phyloP scores from a whole-genome alignment of 192 early-diverging fungal genomes.

The Anaeromyces robustus region DNA sequence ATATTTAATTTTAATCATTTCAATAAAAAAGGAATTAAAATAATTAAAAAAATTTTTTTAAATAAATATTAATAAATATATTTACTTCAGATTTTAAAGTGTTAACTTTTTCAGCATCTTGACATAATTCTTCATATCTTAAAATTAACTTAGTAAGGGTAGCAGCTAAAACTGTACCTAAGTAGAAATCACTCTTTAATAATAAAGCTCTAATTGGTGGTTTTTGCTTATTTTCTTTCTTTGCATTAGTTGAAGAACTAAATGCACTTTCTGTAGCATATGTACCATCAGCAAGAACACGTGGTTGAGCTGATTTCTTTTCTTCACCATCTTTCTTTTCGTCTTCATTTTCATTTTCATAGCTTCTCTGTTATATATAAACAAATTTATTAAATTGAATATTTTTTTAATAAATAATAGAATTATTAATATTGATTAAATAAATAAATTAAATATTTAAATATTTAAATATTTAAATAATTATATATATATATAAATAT shows the following conservation, averaged over 20 bases:
- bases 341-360: slow-evolving; percentile 26
- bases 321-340: slow-evolving; percentile 15
- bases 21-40: too few relatives aligned
- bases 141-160: slow-evolving; percentile 81
- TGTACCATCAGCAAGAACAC: slow-evolving; percentile 88
- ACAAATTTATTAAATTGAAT: background rate
- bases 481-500: slow-evolving; percentile 3
- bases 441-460: too few relatives aligned
- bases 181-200: slow-evolving; percentile 83
- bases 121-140: slow-evolving; percentile 31
- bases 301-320: slow-evolving; percentile 32
- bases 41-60: too few relatives aligned
- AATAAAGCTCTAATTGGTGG: slow-evolving; percentile 47
- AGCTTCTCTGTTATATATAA: slow-evolving; percentile 51
- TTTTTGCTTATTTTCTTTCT: slow-evolving; percentile 4
- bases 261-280: slow-evolving; percentile 93
- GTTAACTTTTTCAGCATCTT: slow-evolving; percentile 45
- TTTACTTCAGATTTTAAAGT: slow-evolving; percentile 68
- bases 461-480: background rate
- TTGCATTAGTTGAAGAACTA: slow-evolving; percentile 22
- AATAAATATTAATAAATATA: too few relatives aligned
- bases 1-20: too few relatives aligned
- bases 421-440: too few relatives aligned
- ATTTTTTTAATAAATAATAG: too few relatives aligned
- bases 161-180: slow-evolving; percentile 75